Percentiles rank a stretch among this genome's conserved stretches.
Evolutionary conservation across 2,329 filamentous ascomycete genomes (phyloP).

Genomic region (Penicillium sp.): DNA sequence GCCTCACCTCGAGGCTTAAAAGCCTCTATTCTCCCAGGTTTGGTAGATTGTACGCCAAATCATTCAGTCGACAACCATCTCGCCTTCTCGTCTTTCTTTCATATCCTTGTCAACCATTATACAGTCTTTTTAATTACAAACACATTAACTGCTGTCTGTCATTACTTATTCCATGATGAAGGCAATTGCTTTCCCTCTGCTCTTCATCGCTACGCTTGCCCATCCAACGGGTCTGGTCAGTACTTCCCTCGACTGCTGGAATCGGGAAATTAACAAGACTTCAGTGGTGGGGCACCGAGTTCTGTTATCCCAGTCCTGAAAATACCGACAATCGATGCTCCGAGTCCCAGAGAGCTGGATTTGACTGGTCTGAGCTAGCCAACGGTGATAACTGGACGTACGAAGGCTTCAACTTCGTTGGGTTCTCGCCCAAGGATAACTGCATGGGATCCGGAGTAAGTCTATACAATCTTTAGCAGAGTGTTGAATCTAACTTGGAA

Average conservation of each 20-base stretch:
- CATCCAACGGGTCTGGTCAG: conserved; percentile 42
- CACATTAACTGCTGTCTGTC: conserved; percentile 15
- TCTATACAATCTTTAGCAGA: conserved; percentile 7
- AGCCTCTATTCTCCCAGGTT: background rate
- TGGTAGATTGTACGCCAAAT: background rate
- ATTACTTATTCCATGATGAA: conserved; percentile 21
- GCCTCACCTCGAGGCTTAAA: background rate
- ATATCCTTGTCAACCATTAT: background rate
- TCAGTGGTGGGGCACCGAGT: conserved; percentile 46
- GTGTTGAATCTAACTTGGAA: conserved; percentile 10
- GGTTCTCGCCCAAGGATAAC: conserved; percentile 61
- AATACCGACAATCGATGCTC: conserved; percentile 74
- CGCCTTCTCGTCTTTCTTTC: conserved; percentile 1
- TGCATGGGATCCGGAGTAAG: conserved; percentile 41
- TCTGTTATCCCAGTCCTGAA: conserved; percentile 59
- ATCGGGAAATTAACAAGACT: background rate
- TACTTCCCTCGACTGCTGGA: conserved; percentile 1
- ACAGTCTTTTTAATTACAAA: background rate
- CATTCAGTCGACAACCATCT: conserved; percentile 10
- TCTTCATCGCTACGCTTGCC: conserved; percentile 39
- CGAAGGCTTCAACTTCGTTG: conserved; percentile 65
- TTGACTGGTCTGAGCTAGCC: conserved; percentile 61
- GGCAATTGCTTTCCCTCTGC: conserved; percentile 20
- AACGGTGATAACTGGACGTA: conserved; percentile 59
- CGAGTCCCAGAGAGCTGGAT: conserved; percentile 60